Conservation (phyloP, 164 flowering plant genomes). For the Liquidambar formosana region DNA sequence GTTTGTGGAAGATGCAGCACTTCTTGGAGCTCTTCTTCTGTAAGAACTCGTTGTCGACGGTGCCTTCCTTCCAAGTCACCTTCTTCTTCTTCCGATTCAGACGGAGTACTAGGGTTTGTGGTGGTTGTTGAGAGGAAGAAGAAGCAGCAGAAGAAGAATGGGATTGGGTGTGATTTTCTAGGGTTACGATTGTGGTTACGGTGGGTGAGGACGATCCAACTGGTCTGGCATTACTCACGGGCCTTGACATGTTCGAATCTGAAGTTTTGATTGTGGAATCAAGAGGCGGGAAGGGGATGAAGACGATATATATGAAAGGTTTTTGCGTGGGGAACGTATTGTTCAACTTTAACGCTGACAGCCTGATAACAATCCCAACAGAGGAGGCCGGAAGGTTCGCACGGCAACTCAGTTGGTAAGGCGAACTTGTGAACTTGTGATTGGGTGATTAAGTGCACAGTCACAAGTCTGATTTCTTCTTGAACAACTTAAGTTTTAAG, state of each 20-base stretch:
- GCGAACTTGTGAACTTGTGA: too few species aligned
- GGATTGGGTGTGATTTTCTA: slow-evolving; percentile 37
- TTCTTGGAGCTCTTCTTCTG: slow-evolving; percentile 90
- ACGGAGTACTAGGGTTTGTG: slow-evolving; percentile 54
- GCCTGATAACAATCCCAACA: too few species aligned
- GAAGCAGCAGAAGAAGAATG: slow-evolving; percentile 14
- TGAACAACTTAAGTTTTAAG: too few species aligned
- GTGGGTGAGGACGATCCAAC: slow-evolving; percentile 21
- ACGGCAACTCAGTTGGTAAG: too few species aligned
- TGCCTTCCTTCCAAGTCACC: slow-evolving; percentile 94
- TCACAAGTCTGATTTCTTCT: too few species aligned
- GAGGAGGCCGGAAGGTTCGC: too few species aligned
- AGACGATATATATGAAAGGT: too few species aligned
- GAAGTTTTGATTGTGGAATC: too few species aligned
- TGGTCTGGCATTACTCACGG: slow-evolving; percentile 11
- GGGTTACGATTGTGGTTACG: slow-evolving; percentile 40
- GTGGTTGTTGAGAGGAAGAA: slow-evolving; percentile 31
- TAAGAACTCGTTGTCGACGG: slow-evolving; percentile 91
- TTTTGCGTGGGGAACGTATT: too few species aligned
- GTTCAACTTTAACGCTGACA: too few species aligned
- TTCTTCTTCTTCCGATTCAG: slow-evolving; percentile 74
- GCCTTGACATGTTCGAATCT: slow-evolving; percentile 23
- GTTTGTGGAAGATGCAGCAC: slow-evolving; percentile 93
- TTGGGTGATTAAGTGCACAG: too few species aligned
- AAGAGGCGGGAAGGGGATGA: too few species aligned